Base-by-base conservation (phyloP, 371 early-diverging fungal species). In the Phascolomyces articulosus region DNA sequence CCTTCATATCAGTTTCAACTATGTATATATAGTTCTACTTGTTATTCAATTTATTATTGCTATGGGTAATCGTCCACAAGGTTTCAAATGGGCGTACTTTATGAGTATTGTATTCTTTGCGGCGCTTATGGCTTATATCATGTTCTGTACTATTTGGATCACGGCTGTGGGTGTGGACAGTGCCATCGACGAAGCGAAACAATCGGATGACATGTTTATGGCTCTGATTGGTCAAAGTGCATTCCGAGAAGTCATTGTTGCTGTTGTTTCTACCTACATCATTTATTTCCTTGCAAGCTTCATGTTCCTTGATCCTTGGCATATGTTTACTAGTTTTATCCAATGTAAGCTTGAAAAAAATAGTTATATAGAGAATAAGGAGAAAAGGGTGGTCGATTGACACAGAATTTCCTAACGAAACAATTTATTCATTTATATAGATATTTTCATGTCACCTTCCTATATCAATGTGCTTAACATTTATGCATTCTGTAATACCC, bases 41-140 rank as follows among this genome's bases (percentile, higher is more conserved):
- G 73, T 88, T 54, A 64, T 85, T 7, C 83, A 87, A 55, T 90
- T 94, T 63, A 85, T 93, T 64, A 78, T 87, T 60, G 83, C 92
- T 28, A 74, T 94, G 71, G 95, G 95, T 69, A 94, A 94, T 65
- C 83, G 93, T 38, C 95, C 95, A 41, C 92, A 92, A 73, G 93
- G 93, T 62, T 87, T 86, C 38, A 84, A 86, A 67, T 85, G 87
- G 79, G 80, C 90, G 10, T 93, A 90, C 71, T 81, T 82, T 28
- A 53, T 79, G n/a, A 81, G 80, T 69, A 77, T 78, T 23, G 55
- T 69, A 38, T 73, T 83, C 63, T 78, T 78, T 68, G 81, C 78
- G 77, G 13, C 81, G 3, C 72, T 88, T 29, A 88, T 88, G 87
- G 73, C 67, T 0, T 88, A 88, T 58, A 84, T 86, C 80, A 77